Evolutionary conservation across 768 basidiomycete species (phyloP), one percentile per base, ranked within the genome.

Genomic region (Polyporus arcularius): DNA sequence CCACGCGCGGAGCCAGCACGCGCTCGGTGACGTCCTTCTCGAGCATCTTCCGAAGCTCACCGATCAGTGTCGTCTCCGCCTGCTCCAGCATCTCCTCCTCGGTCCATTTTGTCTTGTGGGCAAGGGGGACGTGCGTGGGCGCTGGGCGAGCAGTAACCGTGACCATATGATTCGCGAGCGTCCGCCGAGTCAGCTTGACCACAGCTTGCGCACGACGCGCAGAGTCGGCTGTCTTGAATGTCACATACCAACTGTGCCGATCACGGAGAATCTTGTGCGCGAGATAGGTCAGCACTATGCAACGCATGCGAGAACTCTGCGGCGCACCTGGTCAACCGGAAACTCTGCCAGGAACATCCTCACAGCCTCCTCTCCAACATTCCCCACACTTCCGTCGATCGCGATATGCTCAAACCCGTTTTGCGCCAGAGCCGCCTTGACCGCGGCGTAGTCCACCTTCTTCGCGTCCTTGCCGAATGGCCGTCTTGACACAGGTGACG

Each of bases 171-270:
- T 85, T 82, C 1, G 79, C 82, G 3, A 91, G 80, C 58, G 78
- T 83, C 42, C 82, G 83, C 12, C 76, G 75, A 5, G 74, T 76
- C 6, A 75, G 74, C 61, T 75, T 77, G 39, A 95, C 81, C 3
- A 92, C 86, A 65, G 84, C 82, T 9, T 81, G 80, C 0, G 92
- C 90, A 3, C 88, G 79, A 6, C 85, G 78, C 0, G 94, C 94
- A 0, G 82, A 71, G 56, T 83, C 83, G 2, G 78, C 70, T 4
- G 84, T 82, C 18, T 76, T 69, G 71, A 97, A 98, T 4, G 93
- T 90, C 63, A 95, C 82, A 69, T 94, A 96, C 80, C 92, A 89
- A 10, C 87, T 89, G 2, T 76, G 74, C 53, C 83, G 81, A 70
- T 90, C 90, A 62, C 84, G 82, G 2, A 94, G 76, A 30, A 95